Conservation (phyloP, 2,329 filamentous ascomycete species). For the Thielaviopsis musarum region DNA sequence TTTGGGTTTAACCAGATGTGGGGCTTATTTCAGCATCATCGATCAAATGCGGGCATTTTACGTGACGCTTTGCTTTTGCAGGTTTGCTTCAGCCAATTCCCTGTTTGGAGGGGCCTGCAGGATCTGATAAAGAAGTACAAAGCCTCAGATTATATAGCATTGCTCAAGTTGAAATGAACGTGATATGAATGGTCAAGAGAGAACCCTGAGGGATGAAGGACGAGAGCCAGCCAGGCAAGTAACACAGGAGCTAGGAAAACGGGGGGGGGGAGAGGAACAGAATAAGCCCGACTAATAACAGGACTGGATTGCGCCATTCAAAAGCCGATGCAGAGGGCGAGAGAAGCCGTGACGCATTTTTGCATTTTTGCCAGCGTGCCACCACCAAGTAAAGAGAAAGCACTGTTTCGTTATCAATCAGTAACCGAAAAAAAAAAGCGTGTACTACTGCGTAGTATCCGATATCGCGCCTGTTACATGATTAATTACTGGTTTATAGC, state of each 20-base stretch:
- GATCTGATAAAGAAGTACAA: background rate
- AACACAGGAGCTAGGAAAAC: no score
- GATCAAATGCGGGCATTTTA: no score
- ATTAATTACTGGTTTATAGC: no score
- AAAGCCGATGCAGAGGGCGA: background rate
- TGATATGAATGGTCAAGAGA: background rate
- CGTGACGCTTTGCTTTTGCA: background rate
- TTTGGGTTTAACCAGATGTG: background rate
- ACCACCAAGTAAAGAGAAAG: no score
- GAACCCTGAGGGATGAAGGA: no score
- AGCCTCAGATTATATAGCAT: background rate
- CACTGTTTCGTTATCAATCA: slow-evolving; percentile 8
- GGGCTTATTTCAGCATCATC: background rate
- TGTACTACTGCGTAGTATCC: background rate
- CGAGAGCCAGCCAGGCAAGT: no score
- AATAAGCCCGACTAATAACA: no score
- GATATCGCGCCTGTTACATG: slow-evolving; percentile 1
- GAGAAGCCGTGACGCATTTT: background rate
- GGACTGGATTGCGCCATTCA: no score
- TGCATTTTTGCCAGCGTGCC: background rate
- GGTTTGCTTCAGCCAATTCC: no score
- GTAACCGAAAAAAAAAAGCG: background rate
- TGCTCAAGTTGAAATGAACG: background rate
- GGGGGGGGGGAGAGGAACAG: no score
- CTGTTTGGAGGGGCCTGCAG: background rate